phyloP scores from a whole-genome alignment of 129 eudicot genomes.

The carrot (Daucus carota) region DNA sequence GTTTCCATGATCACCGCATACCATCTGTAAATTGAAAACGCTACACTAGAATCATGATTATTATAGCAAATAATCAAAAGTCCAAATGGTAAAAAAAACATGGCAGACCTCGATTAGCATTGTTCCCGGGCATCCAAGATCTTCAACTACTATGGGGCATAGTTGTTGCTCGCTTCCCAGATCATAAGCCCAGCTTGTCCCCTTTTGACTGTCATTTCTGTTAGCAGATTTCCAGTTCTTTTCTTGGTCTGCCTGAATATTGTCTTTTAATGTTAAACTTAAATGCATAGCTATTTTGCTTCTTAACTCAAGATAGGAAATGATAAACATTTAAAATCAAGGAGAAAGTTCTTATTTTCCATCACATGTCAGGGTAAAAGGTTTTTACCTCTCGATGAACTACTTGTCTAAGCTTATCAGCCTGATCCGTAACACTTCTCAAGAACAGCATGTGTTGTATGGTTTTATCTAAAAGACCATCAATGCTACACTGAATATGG shows the following conservation, averaged over 20 bases:
- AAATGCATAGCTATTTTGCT: neutral
- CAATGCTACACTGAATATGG: constrained; percentile 81
- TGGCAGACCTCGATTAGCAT: constrained; percentile 68
- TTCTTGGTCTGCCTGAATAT: neutral
- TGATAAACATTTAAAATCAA: neutral
- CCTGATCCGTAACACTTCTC: constrained; percentile 39
- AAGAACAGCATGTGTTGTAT: constrained; percentile 69
- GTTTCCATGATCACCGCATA: constrained; percentile 56
- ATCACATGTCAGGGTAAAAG: neutral
- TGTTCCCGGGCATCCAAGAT: constrained; percentile 67
- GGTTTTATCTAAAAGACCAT: constrained; percentile 69
- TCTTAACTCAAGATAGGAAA: neutral
- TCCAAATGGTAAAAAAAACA: neutral
- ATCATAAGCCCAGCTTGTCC: constrained; percentile 80
- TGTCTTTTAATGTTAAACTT: neutral
- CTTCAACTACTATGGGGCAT: constrained; percentile 81
- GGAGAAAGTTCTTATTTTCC: neutral
- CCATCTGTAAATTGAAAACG: constrained; percentile 41
- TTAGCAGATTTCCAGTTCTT: constrained; percentile 22
- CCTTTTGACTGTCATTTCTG: constrained; percentile 28
- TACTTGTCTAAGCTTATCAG: constrained; percentile 29
- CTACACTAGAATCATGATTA: neutral
- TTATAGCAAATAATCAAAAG: neutral
- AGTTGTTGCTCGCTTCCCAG: constrained; percentile 44
- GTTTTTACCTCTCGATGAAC: constrained; percentile 39